Base-by-base conservation (phyloP, 2,329 filamentous ascomycete species). In the Ascochyta viciae-villosae region DNA sequence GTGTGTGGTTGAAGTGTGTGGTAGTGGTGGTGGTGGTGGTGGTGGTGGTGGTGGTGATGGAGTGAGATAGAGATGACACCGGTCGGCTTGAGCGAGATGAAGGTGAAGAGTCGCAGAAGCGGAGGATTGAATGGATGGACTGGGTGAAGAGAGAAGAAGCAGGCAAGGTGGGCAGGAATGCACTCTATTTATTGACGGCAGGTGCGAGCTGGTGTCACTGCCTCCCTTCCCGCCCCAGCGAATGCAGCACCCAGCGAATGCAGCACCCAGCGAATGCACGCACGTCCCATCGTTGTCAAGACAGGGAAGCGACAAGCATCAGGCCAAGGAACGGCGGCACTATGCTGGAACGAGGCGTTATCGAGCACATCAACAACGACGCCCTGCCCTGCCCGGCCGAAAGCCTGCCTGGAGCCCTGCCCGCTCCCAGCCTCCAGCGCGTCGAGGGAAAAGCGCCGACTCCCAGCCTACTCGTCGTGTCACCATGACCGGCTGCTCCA, bases 101-200 rank as follows among this genome's bases (percentile, higher is more conserved):
- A 42, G 37, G 15, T 7, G 35, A 26, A 15, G 29, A 46, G 29
- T 42, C 47, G 47, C 38, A 26, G 39, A 23, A 31, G 24, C 19
- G 19, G 19, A 19, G 19, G 22, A 31, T 31, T 24, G 35, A 39
- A 42, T 13, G 27, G 37, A 55, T 55, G 35, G 35, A 45, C 48
- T 49, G 34, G 44, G 44, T 40, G 50, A 27, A 31, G 48, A 39
- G 41, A 45, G 59, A 52, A 41, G 29, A 22, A 49, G 40, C 41
- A 38, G 12, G 35, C 39, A 45, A 52, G 57, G 58, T 46, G 57
- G 57, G 29, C 33, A 54, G 54, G 47, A 63, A 54, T 61, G 53
- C 45, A 48, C 42, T 56, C 57, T 55, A 59, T 58, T 64, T 56
- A 54, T 62, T 53, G 48, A 39, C 48, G 33, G 46, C 26, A 35